Evolutionary conservation across 352 stramenopile genomes (phyloP), one percentile per base, ranked within the genome.

Genomic region (Globisporangium emineosum): DNA sequence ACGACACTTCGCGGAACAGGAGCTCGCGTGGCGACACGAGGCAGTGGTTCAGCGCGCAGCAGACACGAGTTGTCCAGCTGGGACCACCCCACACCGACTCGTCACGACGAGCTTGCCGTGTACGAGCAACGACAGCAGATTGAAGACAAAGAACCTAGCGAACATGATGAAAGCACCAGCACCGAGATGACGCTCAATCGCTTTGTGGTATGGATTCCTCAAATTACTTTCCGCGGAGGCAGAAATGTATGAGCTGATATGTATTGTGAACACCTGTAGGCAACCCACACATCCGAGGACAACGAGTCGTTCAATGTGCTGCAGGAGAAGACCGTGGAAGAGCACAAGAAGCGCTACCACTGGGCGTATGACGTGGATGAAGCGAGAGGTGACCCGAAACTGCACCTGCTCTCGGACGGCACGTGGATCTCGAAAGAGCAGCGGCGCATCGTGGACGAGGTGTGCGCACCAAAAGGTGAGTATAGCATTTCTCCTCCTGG

Each of bases 261-360:
- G 8, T 37, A 37, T 13, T 37, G 8, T 35, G 2, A 50, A 15
- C 37, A 5, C 25, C 12, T 25, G 3, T 42, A 89, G 79, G 80
- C 82, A 35, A 91, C 79, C 0, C 81, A 96, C 66, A 96, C 87
- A 40, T 94, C 87, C 0, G 87, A 96, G 58, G 87, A 96, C 71
- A 96, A 96, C 54, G 79, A 83, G 13, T 71, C 85, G 23, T 96
- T 93, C 60, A 76, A 79, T 17, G 83, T 83, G 54, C 67, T 96
- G 17, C 87, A 94, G 65, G 75, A 88, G 42, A 85, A 96, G 54
- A 62, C 80, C 3, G 67, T 91, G 13, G 75, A 83, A 61, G 79
- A 83, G 27, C 87, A 96, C 65, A 71, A 83, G 35, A 70, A 73
- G 53, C 75, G 72, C 7, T 93, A 91, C 54, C 81, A 94, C 66